Conservation (phyloP, 139 green algal genomes). For the Chlorella sp. region DNA sequence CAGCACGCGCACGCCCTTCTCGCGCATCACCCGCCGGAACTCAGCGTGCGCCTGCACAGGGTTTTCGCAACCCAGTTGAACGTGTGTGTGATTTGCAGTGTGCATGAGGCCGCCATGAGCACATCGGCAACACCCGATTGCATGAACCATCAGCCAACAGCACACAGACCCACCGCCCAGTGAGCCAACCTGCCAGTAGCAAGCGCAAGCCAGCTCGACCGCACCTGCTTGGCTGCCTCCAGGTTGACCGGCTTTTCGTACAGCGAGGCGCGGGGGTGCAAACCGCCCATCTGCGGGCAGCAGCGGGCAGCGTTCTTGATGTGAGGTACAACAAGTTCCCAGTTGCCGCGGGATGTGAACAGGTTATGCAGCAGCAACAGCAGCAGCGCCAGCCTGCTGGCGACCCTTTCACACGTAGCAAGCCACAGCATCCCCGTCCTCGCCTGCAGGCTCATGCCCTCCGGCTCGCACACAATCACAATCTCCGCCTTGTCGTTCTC, state of each 20-base stretch:
- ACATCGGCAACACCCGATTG: background rate
- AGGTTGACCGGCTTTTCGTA: slow-evolving; percentile 96
- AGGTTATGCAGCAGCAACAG: too few relatives aligned
- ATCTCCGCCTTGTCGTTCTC: slow-evolving; percentile 54
- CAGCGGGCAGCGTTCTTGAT: too few relatives aligned
- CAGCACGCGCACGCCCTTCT: slow-evolving; percentile 82
- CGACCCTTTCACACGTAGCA: too few relatives aligned
- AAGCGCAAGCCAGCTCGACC: background rate
- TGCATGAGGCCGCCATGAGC: background rate
- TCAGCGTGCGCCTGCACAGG: slow-evolving; percentile 69
- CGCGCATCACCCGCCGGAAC: slow-evolving; percentile 85
- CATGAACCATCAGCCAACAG: slow-evolving; percentile 20
- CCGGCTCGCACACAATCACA: slow-evolving; percentile 89
- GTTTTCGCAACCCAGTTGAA: background rate
- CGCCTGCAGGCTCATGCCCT: slow-evolving; percentile 72
- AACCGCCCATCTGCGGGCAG: slow-evolving; percentile 85
- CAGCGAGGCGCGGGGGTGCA: slow-evolving; percentile 91
- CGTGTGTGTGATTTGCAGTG: background rate
- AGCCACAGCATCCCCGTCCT: too few relatives aligned
- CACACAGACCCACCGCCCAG: too few relatives aligned
- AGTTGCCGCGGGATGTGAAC: too few relatives aligned
- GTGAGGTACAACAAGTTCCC: too few relatives aligned
- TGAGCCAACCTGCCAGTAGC: too few relatives aligned
- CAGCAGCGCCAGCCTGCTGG: too few relatives aligned
- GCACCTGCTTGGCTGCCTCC: slow-evolving; percentile 71